phyloP scores from a whole-genome alignment of 805 yeast species.

The Saturnispora sekii region DNA sequence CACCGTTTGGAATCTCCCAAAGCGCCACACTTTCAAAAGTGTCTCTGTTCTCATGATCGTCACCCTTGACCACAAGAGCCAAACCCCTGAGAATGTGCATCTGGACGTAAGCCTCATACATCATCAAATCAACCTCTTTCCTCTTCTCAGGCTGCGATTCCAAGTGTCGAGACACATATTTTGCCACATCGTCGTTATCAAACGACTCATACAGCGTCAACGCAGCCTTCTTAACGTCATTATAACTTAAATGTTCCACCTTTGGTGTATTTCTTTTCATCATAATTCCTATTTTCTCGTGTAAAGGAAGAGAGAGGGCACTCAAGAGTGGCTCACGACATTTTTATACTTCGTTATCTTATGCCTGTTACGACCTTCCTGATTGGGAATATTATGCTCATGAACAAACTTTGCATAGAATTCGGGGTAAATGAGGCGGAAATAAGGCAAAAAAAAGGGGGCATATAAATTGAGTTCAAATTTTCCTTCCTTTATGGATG shows the following conservation, averaged over 20 bases:
- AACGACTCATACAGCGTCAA: conserved; percentile 27
- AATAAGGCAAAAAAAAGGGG: not conserved
- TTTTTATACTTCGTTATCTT: too few species aligned
- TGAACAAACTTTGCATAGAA: too few species aligned
- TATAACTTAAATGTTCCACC: conserved; percentile 22
- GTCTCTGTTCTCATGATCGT: conserved; percentile 22
- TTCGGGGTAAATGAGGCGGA: not conserved
- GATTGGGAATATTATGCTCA: too few species aligned
- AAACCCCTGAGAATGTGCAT: conserved; percentile 43
- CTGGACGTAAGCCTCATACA: conserved; percentile 42
- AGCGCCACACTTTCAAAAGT: conserved; percentile 45
- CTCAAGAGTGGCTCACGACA: too few species aligned
- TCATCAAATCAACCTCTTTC: conserved; percentile 28
- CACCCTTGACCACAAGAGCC: conserved; percentile 41
- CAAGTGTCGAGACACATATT: conserved; percentile 25
- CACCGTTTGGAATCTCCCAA: conserved; percentile 40
- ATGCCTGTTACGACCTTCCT: too few species aligned
- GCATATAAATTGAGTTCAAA: not conserved
- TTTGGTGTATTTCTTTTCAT: conserved; percentile 5
- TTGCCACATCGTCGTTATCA: conserved; percentile 28
- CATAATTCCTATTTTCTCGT: not conserved
- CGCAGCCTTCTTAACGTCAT: conserved; percentile 28
- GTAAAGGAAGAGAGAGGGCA: too few species aligned
- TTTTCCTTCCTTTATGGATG: too few species aligned
- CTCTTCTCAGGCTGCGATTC: conserved; percentile 25